phyloP scores from a whole-genome alignment of 2,329 filamentous ascomycete species.

The Lachnellula willkommii region DNA sequence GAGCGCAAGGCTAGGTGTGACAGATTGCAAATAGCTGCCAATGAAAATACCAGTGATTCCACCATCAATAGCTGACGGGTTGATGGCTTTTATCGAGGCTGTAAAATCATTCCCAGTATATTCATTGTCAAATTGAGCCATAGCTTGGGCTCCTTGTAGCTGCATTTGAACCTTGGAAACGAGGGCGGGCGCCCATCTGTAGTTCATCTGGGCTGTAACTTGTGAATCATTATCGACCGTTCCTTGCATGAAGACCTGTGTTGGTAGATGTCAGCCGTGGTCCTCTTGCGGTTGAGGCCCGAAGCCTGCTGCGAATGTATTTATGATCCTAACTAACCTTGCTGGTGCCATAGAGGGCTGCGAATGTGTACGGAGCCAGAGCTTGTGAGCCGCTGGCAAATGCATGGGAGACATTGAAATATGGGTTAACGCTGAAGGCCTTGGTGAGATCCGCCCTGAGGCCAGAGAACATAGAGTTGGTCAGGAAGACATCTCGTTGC shows the following conservation, averaged over 20 bases:
- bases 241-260: slow-evolving; percentile 87
- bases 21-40: slow-evolving; percentile 87
- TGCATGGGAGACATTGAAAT: slow-evolving; percentile 97
- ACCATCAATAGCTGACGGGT: slow-evolving; percentile 90
- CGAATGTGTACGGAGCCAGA: slow-evolving; percentile 91
- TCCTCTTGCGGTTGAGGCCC: not conserved
- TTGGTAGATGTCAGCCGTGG: slow-evolving; percentile 18
- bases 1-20: slow-evolving; percentile 80
- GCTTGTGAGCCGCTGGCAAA: slow-evolving; percentile 88
- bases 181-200: slow-evolving; percentile 73
- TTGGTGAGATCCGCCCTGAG: slow-evolving; percentile 95
- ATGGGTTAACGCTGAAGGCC: slow-evolving; percentile 84
- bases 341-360: slow-evolving; percentile 86
- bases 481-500: slow-evolving; percentile 91
- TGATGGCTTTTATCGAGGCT: slow-evolving; percentile 86
- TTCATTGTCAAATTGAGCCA: slow-evolving; percentile 92
- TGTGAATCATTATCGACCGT: slow-evolving; percentile 90
- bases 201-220: slow-evolving; percentile 86
- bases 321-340: slow-evolving; percentile 58
- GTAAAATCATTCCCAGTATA: slow-evolving; percentile 92
- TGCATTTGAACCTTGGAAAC: slow-evolving; percentile 86
- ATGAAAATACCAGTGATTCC: slow-evolving; percentile 93
- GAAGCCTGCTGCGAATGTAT: not conserved
- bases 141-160: slow-evolving; percentile 75
- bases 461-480: slow-evolving; percentile 94